A percentile compares a stretch with the other conserved stretches of the same genome.
These are phyloP conservation scores for Solanum pimpinellifolium DNA, from an alignment of 257 asterid species.

Conservation along the genomic window DNA sequence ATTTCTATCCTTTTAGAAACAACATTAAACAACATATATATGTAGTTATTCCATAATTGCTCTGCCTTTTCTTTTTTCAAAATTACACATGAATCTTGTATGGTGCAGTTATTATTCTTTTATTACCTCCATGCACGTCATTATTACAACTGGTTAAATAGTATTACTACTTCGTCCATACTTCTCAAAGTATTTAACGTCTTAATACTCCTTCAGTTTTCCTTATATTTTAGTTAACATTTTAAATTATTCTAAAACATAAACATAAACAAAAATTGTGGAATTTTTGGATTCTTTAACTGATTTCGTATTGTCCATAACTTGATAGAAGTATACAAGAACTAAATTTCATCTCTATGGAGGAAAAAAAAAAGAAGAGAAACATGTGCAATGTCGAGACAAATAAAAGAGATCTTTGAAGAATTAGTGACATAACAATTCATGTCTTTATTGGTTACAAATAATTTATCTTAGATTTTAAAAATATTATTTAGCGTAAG, in stretches of 20 bases:
- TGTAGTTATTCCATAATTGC: too few relatives aligned
- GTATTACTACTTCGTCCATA: too few relatives aligned
- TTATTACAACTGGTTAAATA: too few relatives aligned
- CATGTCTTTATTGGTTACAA: neutral
- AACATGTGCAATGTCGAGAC: neutral
- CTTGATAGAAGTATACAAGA: neutral
- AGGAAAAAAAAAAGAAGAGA: neutral
- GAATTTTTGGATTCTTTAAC: neutral
- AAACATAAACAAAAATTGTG: neutral
- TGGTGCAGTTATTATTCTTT: too few relatives aligned
- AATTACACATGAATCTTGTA: too few relatives aligned
- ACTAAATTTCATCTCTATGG: neutral
- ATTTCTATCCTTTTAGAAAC: too few relatives aligned
- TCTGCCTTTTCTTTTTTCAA: too few relatives aligned
- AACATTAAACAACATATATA: too few relatives aligned
- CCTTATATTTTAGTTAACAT: neutral
- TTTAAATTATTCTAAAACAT: neutral
- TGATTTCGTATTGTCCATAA: neutral
- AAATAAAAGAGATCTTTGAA: neutral
- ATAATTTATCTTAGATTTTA: too few relatives aligned
- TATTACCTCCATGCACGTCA: too few relatives aligned
- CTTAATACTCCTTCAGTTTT: too few relatives aligned
- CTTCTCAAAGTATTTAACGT: too few relatives aligned
- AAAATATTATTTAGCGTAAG: neutral
- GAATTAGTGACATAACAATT: neutral